Percentiles rank a stretch among this genome's conserved stretches.
Evolutionary conservation across 352 stramenopile genomes (phyloP).

Genomic region (Globisporangium iwayamae): DNA sequence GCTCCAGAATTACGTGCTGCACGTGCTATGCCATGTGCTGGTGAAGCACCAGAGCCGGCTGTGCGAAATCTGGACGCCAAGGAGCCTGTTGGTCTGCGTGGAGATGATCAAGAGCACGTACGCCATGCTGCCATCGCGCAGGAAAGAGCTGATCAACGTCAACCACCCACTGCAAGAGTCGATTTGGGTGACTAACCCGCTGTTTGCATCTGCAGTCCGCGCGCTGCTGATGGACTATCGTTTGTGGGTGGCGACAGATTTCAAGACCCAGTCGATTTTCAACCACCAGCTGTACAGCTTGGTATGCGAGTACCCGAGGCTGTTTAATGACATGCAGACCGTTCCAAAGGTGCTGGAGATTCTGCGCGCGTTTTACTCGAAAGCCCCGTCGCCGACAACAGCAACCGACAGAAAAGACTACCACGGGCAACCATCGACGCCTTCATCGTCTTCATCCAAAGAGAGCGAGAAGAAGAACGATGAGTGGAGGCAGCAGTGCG

Average conservation of each 20-base stretch:
- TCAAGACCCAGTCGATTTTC: constrained; percentile 79
- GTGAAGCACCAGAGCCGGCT: constrained; percentile 37
- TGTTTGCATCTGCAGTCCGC: constrained; percentile 67
- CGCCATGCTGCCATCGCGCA: constrained; percentile 35
- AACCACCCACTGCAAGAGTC: constrained; percentile 65
- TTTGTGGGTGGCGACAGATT: constrained; percentile 56
- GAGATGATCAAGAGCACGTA: constrained; percentile 60
- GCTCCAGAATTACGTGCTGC: constrained; percentile 59
- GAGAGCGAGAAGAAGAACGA: constrained; percentile 47
- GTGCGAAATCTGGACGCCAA: constrained; percentile 50
- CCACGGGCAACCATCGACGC: background rate
- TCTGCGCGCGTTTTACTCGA: constrained; percentile 51
- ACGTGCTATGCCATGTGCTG: constrained; percentile 63
- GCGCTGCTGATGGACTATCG: constrained; percentile 68
- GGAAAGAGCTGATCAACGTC: constrained; percentile 21
- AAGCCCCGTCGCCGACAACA: background rate
- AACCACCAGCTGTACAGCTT: constrained; percentile 74
- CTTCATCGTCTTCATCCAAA: background rate
- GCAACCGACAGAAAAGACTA: background rate
- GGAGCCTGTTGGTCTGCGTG: constrained; percentile 63
- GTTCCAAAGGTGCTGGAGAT: constrained; percentile 65
- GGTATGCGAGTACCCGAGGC: constrained; percentile 60
- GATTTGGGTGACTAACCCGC: constrained; percentile 67
- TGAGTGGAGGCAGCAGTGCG: constrained; percentile 73
- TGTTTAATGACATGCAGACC: constrained; percentile 62